These are phyloP conservation scores for Phytophthora podocarpi DNA, from an alignment of 352 stramenopile genomes.

Conservation along the genomic window DNA sequence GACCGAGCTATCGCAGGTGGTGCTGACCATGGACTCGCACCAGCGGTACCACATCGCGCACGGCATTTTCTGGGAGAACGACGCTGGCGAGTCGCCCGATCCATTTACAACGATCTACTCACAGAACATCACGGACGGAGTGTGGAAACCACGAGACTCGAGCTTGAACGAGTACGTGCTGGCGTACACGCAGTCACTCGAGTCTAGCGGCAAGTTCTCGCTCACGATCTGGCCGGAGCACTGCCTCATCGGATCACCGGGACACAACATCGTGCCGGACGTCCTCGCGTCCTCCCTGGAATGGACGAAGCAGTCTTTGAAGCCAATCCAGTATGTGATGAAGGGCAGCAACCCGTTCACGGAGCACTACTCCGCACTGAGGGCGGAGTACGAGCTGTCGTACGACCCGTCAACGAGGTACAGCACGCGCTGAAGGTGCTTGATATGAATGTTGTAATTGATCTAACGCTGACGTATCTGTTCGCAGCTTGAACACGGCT, in stretches of 20 bases:
- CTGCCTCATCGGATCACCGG: slow-evolving; percentile 93
- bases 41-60: slow-evolving; percentile 96
- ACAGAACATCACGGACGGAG: slow-evolving; percentile 75
- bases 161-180: slow-evolving; percentile 84
- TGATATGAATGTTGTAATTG: no score
- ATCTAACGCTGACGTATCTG: no score
- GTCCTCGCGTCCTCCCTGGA: slow-evolving; percentile 85
- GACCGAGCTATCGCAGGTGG: slow-evolving; percentile 75
- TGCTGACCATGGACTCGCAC: slow-evolving; percentile 97
- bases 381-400: slow-evolving; percentile 92
- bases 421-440: no score
- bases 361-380: slow-evolving; percentile 96
- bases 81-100: slow-evolving; percentile 60
- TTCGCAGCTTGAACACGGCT: slow-evolving; percentile 73
- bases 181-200: slow-evolving; percentile 91
- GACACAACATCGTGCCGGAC: slow-evolving; percentile 88
- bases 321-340: slow-evolving; percentile 88
- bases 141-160: slow-evolving; percentile 64
- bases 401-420: slow-evolving; percentile 73
- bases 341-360: slow-evolving; percentile 96
- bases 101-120: slow-evolving; percentile 96
- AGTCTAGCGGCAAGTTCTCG: slow-evolving; percentile 89
- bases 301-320: slow-evolving; percentile 77
- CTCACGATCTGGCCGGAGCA: slow-evolving; percentile 98
- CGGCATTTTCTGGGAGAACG: slow-evolving; percentile 92